Evolutionary conservation across 1,284 basidiomycete species (phyloP).

Genomic region (Melampsora larici-populina): DNA sequence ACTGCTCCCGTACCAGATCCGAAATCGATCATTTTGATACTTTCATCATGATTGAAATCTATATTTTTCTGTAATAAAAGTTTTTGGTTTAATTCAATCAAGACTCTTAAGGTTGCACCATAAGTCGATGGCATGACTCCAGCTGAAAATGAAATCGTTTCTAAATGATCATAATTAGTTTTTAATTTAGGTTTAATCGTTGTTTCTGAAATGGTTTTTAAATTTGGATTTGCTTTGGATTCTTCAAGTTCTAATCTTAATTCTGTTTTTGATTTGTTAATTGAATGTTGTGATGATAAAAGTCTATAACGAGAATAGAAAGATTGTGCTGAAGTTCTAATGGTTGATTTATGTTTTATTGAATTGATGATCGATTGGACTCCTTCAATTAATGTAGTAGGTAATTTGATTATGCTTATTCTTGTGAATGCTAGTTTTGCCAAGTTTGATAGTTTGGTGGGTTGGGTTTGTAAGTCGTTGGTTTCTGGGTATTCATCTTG

Average conservation of each 20-base stretch:
- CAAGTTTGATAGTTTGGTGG: no score
- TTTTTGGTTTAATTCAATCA: conserved; percentile 19
- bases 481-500: no score
- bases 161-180: conserved; percentile 31
- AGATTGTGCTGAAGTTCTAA: conserved; percentile 22
- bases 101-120: conserved; percentile 18
- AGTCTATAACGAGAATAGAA: conserved; percentile 19
- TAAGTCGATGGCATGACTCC: conserved; percentile 39
- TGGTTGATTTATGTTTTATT: conserved; percentile 27
- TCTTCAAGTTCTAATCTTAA: not conserved
- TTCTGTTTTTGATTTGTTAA: not conserved
- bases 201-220: not conserved
- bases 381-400: conserved; percentile 6
- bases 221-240: not conserved
- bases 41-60: not conserved
- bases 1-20: conserved; percentile 36
- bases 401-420: conserved; percentile 20
- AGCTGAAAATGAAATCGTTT: conserved; percentile 31
- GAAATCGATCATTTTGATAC: conserved; percentile 20
- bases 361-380: conserved; percentile 32
- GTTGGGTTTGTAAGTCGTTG: no score
- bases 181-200: conserved; percentile 33
- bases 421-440: conserved; percentile 7
- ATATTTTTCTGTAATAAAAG: not conserved
- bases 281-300: conserved; percentile 16